These are phyloP conservation scores for Bathelium albidoporum DNA, from an alignment of 495 filamentous ascomycete genomes.

Conservation along the genomic window DNA sequence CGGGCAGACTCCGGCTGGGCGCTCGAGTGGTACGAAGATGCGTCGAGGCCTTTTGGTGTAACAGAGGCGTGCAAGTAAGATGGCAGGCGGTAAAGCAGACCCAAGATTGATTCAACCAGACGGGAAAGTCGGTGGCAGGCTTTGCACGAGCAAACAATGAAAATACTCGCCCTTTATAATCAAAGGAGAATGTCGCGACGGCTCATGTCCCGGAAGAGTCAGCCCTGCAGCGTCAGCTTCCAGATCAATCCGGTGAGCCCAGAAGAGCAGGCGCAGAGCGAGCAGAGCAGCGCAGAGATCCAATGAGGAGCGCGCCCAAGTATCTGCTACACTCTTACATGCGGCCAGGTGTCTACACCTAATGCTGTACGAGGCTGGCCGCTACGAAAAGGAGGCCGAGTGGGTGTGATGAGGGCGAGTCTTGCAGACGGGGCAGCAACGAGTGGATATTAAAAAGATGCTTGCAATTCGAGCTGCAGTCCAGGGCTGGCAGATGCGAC, in stretches of 20 bases:
- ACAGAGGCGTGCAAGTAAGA: neutral
- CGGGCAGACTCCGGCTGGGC: neutral
- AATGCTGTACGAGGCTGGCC: constrained; percentile 4
- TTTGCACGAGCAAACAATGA: constrained; percentile 5
- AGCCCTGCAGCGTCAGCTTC: neutral
- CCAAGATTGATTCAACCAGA: neutral
- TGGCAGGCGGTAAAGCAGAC: neutral
- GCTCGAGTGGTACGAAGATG: neutral
- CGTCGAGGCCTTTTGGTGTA: neutral
- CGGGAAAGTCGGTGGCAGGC: neutral
- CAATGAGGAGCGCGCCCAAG: neutral
- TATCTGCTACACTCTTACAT: neutral
- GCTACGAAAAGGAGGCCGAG: neutral
- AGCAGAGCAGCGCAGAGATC: neutral
- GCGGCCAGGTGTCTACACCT: neutral
- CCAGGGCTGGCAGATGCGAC: neutral
- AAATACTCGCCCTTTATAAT: neutral
- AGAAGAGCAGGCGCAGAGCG: neutral
- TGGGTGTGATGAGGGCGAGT: neutral
- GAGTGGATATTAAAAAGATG: constrained; percentile 5
- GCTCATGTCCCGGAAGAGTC: neutral
- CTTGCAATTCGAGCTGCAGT: constrained; percentile 3
- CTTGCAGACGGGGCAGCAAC: neutral
- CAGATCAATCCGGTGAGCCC: neutral
- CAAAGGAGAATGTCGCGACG: neutral